A percentile compares a stretch with the other conserved stretches of the same genome.
Evolutionary conservation across 2,329 filamentous ascomycete genomes (phyloP).

Genomic region (Shiraia sp.): DNA sequence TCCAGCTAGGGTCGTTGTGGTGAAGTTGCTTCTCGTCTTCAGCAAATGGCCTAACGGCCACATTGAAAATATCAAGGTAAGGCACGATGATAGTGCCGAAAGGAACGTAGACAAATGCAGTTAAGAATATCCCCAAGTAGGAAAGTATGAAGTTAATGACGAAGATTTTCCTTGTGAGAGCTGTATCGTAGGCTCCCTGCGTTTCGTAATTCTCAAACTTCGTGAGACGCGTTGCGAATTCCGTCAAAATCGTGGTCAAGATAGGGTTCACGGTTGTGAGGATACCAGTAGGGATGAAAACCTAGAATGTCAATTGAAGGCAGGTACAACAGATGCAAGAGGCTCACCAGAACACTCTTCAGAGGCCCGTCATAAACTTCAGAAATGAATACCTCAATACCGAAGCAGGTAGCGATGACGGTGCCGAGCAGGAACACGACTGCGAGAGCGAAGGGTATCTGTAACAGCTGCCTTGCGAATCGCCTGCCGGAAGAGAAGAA

Average conservation of each 20-base stretch:
- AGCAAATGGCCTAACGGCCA: conserved; percentile 74
- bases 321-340: neutral
- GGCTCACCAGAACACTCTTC: conserved; percentile 76
- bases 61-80: conserved; percentile 79
- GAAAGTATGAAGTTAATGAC: conserved; percentile 96
- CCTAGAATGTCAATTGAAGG: conserved; percentile 51
- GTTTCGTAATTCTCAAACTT: conserved; percentile 92
- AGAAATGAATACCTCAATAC: conserved; percentile 92
- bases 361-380: conserved; percentile 90
- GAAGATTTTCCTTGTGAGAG: conserved; percentile 90
- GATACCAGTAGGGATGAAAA: conserved; percentile 85
- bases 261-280: conserved; percentile 81
- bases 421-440: conserved; percentile 75
- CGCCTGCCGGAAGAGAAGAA: conserved; percentile 78
- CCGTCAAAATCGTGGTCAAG: conserved; percentile 74
- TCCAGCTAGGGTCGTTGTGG: conserved; percentile 64
- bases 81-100: conserved; percentile 85
- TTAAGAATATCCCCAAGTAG: conserved; percentile 83
- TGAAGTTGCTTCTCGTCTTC: conserved; percentile 73
- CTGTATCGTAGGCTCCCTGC: conserved; percentile 77
- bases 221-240: conserved; percentile 75
- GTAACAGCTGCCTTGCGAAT: conserved; percentile 74
- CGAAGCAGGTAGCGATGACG: conserved; percentile 84
- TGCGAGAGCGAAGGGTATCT: conserved; percentile 80
- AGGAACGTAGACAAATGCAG: conserved; percentile 91